Percentiles rank a stretch among this genome's conserved stretches.
Conservation (phyloP, 2,329 filamentous ascomycete species). For the Fusarium temperatum region DNA sequence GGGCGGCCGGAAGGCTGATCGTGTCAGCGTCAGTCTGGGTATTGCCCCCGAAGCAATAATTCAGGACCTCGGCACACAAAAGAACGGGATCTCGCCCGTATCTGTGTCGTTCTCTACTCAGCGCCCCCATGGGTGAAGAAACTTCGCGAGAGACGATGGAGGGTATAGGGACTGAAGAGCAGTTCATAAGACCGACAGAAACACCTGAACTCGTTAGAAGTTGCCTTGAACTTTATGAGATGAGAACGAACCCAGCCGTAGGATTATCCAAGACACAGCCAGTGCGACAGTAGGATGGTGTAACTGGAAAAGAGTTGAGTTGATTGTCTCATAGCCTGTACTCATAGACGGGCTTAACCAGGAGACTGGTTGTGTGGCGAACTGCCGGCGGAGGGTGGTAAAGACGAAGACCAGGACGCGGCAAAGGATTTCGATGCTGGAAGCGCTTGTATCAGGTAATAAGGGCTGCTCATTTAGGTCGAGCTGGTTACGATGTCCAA, state of each 20-base stretch:
- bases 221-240: background rate
- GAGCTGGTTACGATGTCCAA: constrained; percentile 17
- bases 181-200: constrained; percentile 42
- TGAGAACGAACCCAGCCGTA: constrained; percentile 40
- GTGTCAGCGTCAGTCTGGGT: constrained; percentile 13
- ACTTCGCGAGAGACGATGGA: constrained; percentile 28
- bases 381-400: constrained; percentile 20
- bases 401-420: constrained; percentile 23
- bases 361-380: constrained; percentile 26
- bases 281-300: constrained; percentile 23
- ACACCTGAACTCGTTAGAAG: constrained; percentile 34
- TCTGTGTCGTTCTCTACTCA: constrained; percentile 32
- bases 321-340: constrained; percentile 16
- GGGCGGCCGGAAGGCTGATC: constrained; percentile 31
- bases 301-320: constrained; percentile 24
- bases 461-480: constrained; percentile 5
- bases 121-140: constrained; percentile 28
- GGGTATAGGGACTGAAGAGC: constrained; percentile 39
- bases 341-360: constrained; percentile 34
- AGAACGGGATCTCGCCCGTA: constrained; percentile 43
- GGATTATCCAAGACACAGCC: constrained; percentile 37
- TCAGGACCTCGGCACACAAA: constrained; percentile 48
- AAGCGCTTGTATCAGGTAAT: constrained; percentile 8
- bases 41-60: constrained; percentile 40
- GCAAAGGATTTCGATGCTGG: constrained; percentile 6